Conservation (phyloP, 371 early-diverging fungal genomes). For the Rhizopus arrhizus region DNA sequence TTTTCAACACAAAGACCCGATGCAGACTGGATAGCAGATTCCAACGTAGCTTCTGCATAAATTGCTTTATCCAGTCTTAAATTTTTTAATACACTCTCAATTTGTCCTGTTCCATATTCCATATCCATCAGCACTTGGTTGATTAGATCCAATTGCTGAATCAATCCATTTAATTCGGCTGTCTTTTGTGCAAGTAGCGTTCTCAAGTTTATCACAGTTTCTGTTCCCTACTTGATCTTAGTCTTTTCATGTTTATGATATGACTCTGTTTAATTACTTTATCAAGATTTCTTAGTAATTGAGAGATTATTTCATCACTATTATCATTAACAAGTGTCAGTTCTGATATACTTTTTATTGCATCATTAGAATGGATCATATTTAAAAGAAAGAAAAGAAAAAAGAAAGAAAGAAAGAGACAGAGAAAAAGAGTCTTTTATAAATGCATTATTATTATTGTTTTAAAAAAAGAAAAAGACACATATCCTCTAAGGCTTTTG, state of each 20-base stretch:
- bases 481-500: constrained; percentile 37
- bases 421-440: not conserved
- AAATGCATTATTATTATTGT: not conserved
- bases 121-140: constrained; percentile 31
- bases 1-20: constrained; percentile 12
- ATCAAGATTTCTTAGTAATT: constrained; percentile 31
- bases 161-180: constrained; percentile 31
- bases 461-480: not conserved
- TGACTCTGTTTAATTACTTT: constrained; percentile 16
- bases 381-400: constrained; percentile 1
- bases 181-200: constrained; percentile 33
- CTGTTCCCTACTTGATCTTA: constrained; percentile 24
- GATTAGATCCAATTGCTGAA: constrained; percentile 30
- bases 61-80: constrained; percentile 20
- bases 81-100: constrained; percentile 30
- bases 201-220: constrained; percentile 33
- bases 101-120: constrained; percentile 31
- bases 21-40: constrained; percentile 37
- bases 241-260: not conserved
- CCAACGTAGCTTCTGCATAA: constrained; percentile 34
- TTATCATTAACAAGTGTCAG: constrained; percentile 2
- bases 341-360: constrained; percentile 1
- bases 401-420: constrained; percentile 8
- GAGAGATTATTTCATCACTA: constrained; percentile 20
- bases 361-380: not conserved